phyloP scores from a whole-genome alignment of 441 rosid genomes.

The Populus hybrid region DNA sequence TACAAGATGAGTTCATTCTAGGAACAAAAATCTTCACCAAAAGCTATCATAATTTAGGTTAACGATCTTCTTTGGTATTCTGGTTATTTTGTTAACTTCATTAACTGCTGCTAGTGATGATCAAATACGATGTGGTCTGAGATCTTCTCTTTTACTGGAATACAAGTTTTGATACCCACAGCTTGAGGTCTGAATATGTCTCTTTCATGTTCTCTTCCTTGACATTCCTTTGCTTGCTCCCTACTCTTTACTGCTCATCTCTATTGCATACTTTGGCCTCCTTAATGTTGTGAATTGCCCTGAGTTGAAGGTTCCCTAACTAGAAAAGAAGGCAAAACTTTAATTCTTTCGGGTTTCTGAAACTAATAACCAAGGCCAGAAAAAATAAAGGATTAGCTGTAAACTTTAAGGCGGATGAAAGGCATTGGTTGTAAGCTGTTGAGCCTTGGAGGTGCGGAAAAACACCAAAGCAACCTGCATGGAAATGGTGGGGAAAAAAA shows the following conservation, averaged over 20 bases:
- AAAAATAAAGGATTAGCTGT: background rate
- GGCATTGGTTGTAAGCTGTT: background rate
- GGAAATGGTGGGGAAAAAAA: background rate
- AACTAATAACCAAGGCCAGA: background rate
- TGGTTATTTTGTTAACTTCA: background rate
- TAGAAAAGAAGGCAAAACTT: background rate
- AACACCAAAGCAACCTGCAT: background rate
- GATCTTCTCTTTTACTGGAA: background rate
- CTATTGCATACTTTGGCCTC: background rate
- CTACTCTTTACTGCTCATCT: background rate
- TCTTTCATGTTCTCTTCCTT: background rate
- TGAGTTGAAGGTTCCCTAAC: background rate
- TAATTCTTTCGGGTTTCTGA: background rate
- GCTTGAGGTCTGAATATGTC: background rate
- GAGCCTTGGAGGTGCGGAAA: background rate
- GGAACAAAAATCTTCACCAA: background rate
- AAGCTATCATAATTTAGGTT: background rate
- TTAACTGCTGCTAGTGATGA: background rate
- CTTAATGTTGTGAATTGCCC: background rate
- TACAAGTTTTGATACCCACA: background rate
- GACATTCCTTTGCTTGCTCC: background rate
- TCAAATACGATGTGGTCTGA: background rate
- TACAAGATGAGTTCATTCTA: background rate
- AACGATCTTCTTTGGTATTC: background rate
- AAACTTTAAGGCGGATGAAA: background rate